Evolutionary conservation across 2,329 filamentous ascomycete species (phyloP), one percentile per base, ranked within the genome.

Genomic region (Fusarium anguioides): DNA sequence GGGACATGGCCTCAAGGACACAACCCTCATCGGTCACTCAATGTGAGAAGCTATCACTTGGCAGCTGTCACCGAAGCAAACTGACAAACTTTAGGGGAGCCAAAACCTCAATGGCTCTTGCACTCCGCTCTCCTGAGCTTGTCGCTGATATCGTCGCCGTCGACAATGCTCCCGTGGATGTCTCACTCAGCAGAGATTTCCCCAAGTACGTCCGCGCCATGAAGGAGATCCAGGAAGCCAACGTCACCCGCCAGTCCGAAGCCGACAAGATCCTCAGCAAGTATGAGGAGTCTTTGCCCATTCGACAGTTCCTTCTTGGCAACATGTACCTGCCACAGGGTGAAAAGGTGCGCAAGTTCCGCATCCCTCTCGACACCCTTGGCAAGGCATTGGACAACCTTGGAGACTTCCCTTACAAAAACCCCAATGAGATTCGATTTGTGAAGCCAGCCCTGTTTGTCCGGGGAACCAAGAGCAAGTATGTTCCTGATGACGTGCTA

Each of bases 111-210:
- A 97, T 98, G 95, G 84, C 91, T 0, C 82, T 97, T 59, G 93
- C 93, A 5, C 86, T 98, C 33, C 83, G 86, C 40, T 84, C 87
- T 1, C 92, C 93, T 0, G 81, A 87, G 8, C 80, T 89, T 4
- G 84, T 97, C 59, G 83, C 85, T 17, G 87, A 90, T 71, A 81
- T 98, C 49, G 86, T 97, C 26, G 86, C 93, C 3, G 94, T 98
- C 14, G 95, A 98, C 81, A 98, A 98, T 75, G 93, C 94, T 6
- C 95, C 95, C 4, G 85, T 97, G 10, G 93, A 96, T 75, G 91
- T 91, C 15, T 85, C 87, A 0, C 84, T 98, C 5, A 86, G 87
- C 65, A 87, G 86, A 65, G 87, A 91, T 74, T 98, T 98, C 75
- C 87, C 84, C 5, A 88, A 87, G 64, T 98, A 97, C 78, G 84